Evolutionary conservation across 352 stramenopile species (phyloP), one percentile per base, ranked within the genome.

Genomic region (Peronospora tabacina): DNA sequence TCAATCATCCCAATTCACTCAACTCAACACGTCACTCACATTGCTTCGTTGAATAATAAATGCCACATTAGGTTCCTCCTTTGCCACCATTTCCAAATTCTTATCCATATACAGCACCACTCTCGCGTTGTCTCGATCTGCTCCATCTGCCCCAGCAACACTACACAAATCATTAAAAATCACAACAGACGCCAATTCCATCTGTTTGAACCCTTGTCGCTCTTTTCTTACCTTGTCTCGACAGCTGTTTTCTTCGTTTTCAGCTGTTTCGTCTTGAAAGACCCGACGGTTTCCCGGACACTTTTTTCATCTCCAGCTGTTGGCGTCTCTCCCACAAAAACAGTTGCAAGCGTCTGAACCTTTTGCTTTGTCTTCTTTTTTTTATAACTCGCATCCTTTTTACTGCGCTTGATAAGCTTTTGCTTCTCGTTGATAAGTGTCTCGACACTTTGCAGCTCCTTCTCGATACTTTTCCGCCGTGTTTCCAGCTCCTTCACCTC

Each of bases 11-110:
- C 22, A 26, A 30, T 35, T 15, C 28, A 20, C 19, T 11, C 13
- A 38, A 1, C 12, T 7, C 33, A 20, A 3, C 9, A 32, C 10
- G 32, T 16, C 10, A 65, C 77, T 46, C 42, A 90, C 79, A 55
- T 78, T 90, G 66, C 79, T 90, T 40, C 82, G 82, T 56, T 92
- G 82, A 60, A 92, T 92, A 49, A 92, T 89, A 39, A 92, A 90
- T 7, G 75, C 76, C 29, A 87, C 75, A 47, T 90, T 76, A 7
- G 76, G 75, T 41, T 92, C 82, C 16, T 78, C 66, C 35, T 84
- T 83, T 11, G 66, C 64, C 38, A 91, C 72, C 50, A 80, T 86
- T 34, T 58, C 44, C 10, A 91, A 61, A 16, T 84, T 62, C 34
- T 82, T 63, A 58, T 88, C 78, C 72, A 83, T 82, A 2, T 75